Percentiles rank a stretch among this genome's conserved stretches.
Evolutionary conservation across 2,329 filamentous ascomycete genomes (phyloP).

Genomic region (Neopestalotiopsis sp.): DNA sequence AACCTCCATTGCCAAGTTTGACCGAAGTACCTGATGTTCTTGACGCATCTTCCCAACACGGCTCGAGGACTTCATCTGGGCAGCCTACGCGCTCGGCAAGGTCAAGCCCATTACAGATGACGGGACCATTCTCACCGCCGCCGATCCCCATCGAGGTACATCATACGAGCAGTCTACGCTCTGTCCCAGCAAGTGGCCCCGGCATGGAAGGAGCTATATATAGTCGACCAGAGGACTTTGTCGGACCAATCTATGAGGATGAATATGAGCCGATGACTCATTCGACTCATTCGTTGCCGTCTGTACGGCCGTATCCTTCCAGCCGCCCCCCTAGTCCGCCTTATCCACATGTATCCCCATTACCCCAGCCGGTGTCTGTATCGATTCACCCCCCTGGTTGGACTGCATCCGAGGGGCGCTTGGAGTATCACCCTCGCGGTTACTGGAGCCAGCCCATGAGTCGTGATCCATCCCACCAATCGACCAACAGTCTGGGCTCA

Average conservation of each 20-base stretch:
- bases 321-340: constrained; percentile 23
- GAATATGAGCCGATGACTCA: constrained; percentile 23
- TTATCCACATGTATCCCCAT: constrained; percentile 28
- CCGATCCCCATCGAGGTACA: constrained; percentile 37
- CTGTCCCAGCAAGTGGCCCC: background rate
- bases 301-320: constrained; percentile 22
- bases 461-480: constrained; percentile 49
- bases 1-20: background rate
- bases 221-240: background rate
- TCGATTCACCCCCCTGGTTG: constrained; percentile 32
- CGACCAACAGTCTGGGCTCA: constrained; percentile 36
- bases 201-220: background rate
- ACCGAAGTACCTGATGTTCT: background rate
- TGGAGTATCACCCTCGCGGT: constrained; percentile 38
- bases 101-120: constrained; percentile 34
- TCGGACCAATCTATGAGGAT: constrained; percentile 9
- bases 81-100: constrained; percentile 25
- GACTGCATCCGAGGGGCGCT: constrained; percentile 23
- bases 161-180: constrained; percentile 32
- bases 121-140: constrained; percentile 34
- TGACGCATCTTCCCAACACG: background rate
- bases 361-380: constrained; percentile 25
- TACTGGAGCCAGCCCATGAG: constrained; percentile 59
- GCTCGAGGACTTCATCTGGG: constrained; percentile 28
- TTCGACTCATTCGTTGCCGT: constrained; percentile 31